Base-by-base conservation (phyloP, 768 basidiomycete genomes). In the Sutorius australiensis region DNA sequence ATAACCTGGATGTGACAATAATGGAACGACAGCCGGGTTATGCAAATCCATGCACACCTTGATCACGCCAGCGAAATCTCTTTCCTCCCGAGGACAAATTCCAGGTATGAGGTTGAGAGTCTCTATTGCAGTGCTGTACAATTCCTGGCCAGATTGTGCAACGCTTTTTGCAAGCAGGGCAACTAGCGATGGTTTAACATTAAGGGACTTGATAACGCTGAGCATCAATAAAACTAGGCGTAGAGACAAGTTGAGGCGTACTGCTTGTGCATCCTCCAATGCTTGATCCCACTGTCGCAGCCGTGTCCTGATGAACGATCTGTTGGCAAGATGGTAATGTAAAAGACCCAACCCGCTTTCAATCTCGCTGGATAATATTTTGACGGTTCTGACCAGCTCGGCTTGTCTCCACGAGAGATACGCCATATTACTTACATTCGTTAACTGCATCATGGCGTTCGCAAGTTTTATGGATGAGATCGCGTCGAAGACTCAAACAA, bases 311-410 rank as follows among this genome's bases (percentile, higher is more conserved):
- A 63, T 13, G 7, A 63, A 40, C 14, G 62, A 55, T 21, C 62
- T 40, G n/a, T 55, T 61, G 12, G 56, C 55, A 28, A 52, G 36
- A 49, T 46, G 30, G 27, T 42, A 47, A n/a, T 46, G 47, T 21
- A 19, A 38, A 30, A 8, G 19, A 8, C 6, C 38, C 16, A 34
- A 41, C 9, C 14, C 10, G n/a, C 27, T 21, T n/a, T 30, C 38
- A 1, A 64, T 54, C 30, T 63, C 62, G 27, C n/a, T 14, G 1
- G 62, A 64, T 17, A 63, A 12, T 27, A 54, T 41, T 9, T 47
- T 27, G 13, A 64, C 62, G 9, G 59, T 50, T 27, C n/a, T 47
- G 21, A 12, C 10, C 5, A 64, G 33, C 1, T 54, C 50, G 0
- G 12, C 47, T 2, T 33, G 40, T 24, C n/a, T 58, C 62, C 56